Conservation (phyloP, 768 basidiomycete species). For the Piloderma croceum region DNA sequence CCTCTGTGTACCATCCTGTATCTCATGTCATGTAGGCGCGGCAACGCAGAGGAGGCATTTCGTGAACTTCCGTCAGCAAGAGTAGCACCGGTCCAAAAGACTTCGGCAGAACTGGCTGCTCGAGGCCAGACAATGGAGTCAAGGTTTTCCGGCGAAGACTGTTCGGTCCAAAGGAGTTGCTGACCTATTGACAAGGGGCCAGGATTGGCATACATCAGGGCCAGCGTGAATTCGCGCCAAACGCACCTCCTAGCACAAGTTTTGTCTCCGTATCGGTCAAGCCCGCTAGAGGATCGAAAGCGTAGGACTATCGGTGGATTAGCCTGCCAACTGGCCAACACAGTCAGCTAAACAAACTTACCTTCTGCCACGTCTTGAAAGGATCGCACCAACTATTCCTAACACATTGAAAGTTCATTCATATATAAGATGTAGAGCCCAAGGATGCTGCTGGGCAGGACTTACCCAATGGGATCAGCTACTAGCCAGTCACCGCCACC, state of each 20-base stretch:
- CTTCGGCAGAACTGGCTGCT: conserved; percentile 54
- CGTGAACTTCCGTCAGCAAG: conserved; percentile 29
- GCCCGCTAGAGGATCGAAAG: conserved; percentile 63
- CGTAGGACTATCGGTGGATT: conserved; percentile 62
- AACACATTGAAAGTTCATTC: background rate
- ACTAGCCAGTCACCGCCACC: conserved; percentile 47
- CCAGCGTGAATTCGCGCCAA: no score
- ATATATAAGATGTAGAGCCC: background rate
- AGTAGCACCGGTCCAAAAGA: conserved; percentile 47
- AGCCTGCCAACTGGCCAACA: no score
- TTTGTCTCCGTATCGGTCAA: conserved; percentile 40
- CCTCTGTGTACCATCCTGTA: conserved; percentile 47
- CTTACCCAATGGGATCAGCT: conserved; percentile 29
- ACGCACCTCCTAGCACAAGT: conserved; percentile 70
- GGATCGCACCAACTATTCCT: conserved; percentile 32
- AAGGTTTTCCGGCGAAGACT: conserved; percentile 61
- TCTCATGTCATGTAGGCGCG: conserved; percentile 44
- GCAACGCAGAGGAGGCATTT: conserved; percentile 36
- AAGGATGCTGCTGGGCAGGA: background rate
- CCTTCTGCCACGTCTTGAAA: conserved; percentile 48
- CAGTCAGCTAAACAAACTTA: conserved; percentile 20
- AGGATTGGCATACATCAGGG: no score
- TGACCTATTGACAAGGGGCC: conserved; percentile 37
- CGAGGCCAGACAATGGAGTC: conserved; percentile 71
- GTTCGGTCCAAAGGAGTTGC: conserved; percentile 70